Conservation (phyloP, 805 yeast species). For the Cyberlindnera saturnus region DNA sequence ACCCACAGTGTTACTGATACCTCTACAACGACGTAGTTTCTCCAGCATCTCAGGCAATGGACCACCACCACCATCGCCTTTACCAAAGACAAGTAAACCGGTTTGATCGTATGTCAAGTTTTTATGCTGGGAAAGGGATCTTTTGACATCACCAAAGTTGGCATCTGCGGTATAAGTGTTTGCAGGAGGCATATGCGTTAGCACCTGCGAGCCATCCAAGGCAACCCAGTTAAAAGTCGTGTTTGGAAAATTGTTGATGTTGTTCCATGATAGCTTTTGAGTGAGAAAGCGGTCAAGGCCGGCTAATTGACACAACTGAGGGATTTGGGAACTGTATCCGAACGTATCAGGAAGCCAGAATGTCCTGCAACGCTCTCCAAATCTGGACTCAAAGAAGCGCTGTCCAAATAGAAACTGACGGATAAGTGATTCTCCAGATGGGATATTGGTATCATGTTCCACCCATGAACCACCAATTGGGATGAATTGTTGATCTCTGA, state of each 20-base stretch:
- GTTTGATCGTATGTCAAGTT: constrained; percentile 75
- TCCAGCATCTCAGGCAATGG: constrained; percentile 93
- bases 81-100: constrained; percentile 79
- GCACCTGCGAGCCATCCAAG: constrained; percentile 85
- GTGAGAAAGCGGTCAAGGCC: constrained; percentile 83
- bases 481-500: constrained; percentile 66
- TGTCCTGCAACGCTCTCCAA: constrained; percentile 66
- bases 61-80: constrained; percentile 99
- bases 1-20: constrained; percentile 75
- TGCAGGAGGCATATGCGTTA: constrained; percentile 97
- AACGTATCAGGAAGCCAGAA: constrained; percentile 98
- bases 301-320: constrained; percentile 84
- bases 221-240: constrained; percentile 94
- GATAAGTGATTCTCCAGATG: constrained; percentile 85
- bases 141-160: constrained; percentile 83
- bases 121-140: constrained; percentile 78
- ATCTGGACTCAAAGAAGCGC: constrained; percentile 71
- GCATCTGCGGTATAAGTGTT: constrained; percentile 94
- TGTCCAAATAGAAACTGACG: constrained; percentile 92
- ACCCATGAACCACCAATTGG: constrained; percentile 99
- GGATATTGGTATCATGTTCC: constrained; percentile 93
- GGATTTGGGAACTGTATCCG: constrained; percentile 93
- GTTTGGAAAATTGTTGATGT: constrained; percentile 84
- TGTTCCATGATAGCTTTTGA: constrained; percentile 95
- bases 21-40: constrained; percentile 86